phyloP scores from a whole-genome alignment of 257 asterid genomes.

The Fraxinus cuspidata region DNA sequence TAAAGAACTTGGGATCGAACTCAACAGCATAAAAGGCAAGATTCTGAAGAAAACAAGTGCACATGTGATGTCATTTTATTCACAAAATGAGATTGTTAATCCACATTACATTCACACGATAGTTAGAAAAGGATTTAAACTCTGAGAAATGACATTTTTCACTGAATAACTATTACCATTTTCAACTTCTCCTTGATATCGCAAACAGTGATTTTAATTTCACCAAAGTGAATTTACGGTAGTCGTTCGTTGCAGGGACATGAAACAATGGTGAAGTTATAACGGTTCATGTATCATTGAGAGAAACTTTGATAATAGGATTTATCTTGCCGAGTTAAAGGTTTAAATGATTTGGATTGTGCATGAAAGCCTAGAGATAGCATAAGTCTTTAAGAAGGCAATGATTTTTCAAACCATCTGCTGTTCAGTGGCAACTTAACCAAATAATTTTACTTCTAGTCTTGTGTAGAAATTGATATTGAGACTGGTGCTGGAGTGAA shows the following conservation, averaged over 20 bases:
- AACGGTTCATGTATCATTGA: neutral
- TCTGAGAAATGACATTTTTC: neutral
- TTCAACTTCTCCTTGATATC: neutral
- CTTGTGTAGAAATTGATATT: neutral
- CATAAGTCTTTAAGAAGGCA: neutral
- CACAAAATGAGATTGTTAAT: neutral
- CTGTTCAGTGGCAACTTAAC: neutral
- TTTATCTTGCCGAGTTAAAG: neutral
- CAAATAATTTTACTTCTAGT: neutral
- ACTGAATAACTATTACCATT: neutral
- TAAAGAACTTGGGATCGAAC: neutral
- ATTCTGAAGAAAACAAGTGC: neutral
- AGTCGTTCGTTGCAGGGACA: neutral
- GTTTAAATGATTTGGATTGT: neutral
- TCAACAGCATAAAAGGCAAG: neutral
- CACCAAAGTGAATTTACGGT: neutral
- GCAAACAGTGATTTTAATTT: neutral
- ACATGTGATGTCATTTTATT: neutral
- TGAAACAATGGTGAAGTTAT: neutral
- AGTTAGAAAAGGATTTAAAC: neutral
- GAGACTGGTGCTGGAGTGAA: neutral
- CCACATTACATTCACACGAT: neutral
- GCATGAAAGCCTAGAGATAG: neutral
- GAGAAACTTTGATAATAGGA: neutral
- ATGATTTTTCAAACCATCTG: neutral